Base-by-base conservation (phyloP, 805 yeast genomes). In the Candida odintsovae region DNA sequence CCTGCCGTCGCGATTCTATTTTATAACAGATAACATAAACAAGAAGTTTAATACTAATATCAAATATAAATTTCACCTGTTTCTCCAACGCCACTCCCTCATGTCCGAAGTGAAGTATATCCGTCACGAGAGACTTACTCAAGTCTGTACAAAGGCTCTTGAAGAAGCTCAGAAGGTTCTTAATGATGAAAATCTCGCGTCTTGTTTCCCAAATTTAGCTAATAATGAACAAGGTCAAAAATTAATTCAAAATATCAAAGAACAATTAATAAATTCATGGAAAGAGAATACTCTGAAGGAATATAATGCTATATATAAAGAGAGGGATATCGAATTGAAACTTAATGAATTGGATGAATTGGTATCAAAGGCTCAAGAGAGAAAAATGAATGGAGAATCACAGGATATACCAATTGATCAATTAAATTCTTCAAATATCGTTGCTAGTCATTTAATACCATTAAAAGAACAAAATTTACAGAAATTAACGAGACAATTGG, bases 151-250 rank as follows among this genome's bases (percentile, higher is more conserved):
- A 2, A 71, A 76, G 46, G 82, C 85, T 0, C 66, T 80, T 11
- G 75, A 73, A 23, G 80, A 75, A 50, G 71, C 80, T 3, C 72
- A 76, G 42, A 72, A 69, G 49, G 68, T 73, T 21, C 58, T 80
- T 23, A 66, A 76, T 4, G 61, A 68, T 8, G 82, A 77, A 16
- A 76, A 75, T 47, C 56, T 80, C 18, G 59, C 66, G 23, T 52
- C 69, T 13, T 80, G 84, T 53, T 80, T 73, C 54, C 86, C 86
- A 4, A 59, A 67, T 6, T 62, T 79, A 7, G 67, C 77, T 2
- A 45, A 56, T 8, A 57, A 73, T 12, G 63, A 61, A 15, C 69
- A 67, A 12, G 82, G 82, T 1, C 54, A 60, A 15, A 62, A 61
- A 23, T 59, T 71, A 1, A 61, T 80, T 11, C 68, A 71, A 23